Evolutionary conservation across 805 yeast species (phyloP), one percentile per base, ranked within the genome.

Genomic region (Pichia phayaonensis): DNA sequence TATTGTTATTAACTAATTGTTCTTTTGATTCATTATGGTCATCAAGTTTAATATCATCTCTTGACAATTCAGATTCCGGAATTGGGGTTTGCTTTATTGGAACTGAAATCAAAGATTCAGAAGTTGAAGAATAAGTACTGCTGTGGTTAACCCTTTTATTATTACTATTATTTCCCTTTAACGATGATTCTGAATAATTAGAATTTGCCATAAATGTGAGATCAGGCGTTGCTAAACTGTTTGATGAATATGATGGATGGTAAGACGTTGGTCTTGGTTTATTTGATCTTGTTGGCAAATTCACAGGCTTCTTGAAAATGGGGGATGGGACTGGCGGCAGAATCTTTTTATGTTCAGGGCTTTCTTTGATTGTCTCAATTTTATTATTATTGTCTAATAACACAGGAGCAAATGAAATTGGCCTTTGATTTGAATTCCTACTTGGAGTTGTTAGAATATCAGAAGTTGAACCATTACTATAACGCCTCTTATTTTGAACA

Each of bases 201-300:
- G 59, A 53, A 6, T 67, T 63, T 23, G 63, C 52, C 36, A 64
- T 50, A 53, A 61, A 67, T 4, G 67, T 57, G 34, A 61, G 55
- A 51, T 67, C 71, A 15, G 46, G 61, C 27, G 51, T 55, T 3
- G 65, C 50, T 34, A 40, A 40, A 18, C 40, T 42, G 16, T 42
- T 45, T 40, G 63, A 54, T 51, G 72, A 56, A 27, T 79, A 71
- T 2, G 83, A 75, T 18, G 95, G 95, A 61, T 86, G 90, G 61
- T 84, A 86, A 11, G 94, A 85, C 0, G 92, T 86, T 41, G 95
- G 95, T 63, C 95, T 77, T 51, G 89, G 90, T 60, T 79, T 83
- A 63, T 80, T 76, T 12, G 73, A 60, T 47, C 73, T 72, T 27
- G 61, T 57, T 12, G 59, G 57, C 44, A 60, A 59, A 8, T 59